Evolutionary conservation across 495 filamentous ascomycete genomes (phyloP).

Genomic region (Copromyces sp.): DNA sequence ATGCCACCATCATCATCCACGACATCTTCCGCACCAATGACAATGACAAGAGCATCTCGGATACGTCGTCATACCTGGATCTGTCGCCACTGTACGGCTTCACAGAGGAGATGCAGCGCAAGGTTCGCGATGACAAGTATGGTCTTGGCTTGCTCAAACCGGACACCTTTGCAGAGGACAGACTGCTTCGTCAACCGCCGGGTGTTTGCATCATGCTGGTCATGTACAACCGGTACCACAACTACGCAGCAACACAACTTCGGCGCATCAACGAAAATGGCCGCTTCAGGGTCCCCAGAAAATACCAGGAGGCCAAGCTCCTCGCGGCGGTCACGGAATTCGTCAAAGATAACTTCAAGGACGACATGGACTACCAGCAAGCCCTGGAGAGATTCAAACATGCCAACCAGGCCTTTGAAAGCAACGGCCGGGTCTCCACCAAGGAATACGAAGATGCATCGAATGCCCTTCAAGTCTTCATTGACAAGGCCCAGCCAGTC

Average conservation of each 20-base stretch:
- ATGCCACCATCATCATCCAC: conserved; percentile 75
- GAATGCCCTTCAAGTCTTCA: background rate
- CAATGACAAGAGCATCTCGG: conserved; percentile 23
- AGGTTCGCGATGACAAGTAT: conserved; percentile 59
- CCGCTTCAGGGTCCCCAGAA: conserved; percentile 48
- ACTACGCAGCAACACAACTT: conserved; percentile 51
- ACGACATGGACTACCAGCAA: background rate
- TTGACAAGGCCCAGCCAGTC: background rate
- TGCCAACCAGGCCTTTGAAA: background rate
- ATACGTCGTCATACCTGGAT: conserved; percentile 70
- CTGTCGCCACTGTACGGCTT: conserved; percentile 74
- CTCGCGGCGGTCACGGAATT: conserved; percentile 24
- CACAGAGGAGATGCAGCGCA: conserved; percentile 54
- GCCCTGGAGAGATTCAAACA: background rate
- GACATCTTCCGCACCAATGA: conserved; percentile 39
- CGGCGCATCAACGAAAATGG: conserved; percentile 67
- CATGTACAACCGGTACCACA: conserved; percentile 64
- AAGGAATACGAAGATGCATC: background rate
- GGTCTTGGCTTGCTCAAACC: conserved; percentile 58
- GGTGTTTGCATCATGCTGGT: conserved; percentile 65
- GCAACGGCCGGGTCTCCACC: background rate
- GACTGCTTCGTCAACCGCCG: conserved; percentile 63
- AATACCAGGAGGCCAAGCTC: conserved; percentile 41
- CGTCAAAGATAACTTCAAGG: background rate
- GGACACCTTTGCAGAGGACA: conserved; percentile 62